Evolutionary conservation across 208 protist species (phyloP).

Genomic region (Giardia duodenalis): DNA sequence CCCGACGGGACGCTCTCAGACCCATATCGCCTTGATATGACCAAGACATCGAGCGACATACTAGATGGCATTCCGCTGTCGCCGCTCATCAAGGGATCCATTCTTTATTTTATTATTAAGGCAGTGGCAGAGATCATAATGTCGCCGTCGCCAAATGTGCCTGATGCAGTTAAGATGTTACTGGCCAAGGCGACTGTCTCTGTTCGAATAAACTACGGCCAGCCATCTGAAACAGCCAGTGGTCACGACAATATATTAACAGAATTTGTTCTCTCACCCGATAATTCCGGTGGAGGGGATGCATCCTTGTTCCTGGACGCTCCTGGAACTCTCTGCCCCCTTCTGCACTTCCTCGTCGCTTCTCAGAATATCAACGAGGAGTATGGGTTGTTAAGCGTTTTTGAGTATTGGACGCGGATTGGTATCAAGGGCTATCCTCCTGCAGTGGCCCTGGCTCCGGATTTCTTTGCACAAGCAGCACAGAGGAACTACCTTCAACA

Average conservation of each 20-base stretch:
- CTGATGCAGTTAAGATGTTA: background rate
- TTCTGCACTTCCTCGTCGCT: background rate
- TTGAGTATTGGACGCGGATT: background rate
- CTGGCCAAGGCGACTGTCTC: background rate
- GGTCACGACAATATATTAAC: background rate
- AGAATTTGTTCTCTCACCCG: background rate
- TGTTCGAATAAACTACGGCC: background rate
- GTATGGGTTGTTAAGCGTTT: background rate
- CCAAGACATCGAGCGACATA: background rate
- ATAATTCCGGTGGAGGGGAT: background rate
- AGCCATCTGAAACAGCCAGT: background rate
- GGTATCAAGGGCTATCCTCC: constrained; percentile 1
- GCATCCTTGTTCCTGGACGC: background rate
- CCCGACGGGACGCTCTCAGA: background rate
- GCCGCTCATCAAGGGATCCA: background rate
- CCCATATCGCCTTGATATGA: background rate
- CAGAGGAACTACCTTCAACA: background rate
- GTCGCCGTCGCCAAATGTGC: background rate
- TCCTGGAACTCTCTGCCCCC: background rate
- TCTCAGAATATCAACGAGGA: background rate
- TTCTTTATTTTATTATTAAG: background rate
- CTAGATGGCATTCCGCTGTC: background rate
- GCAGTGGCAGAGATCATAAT: background rate
- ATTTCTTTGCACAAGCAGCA: background rate
- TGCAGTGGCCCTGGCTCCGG: background rate